phyloP scores from a whole-genome alignment of 176 grass and related monocot genomes.

The Dendrocalamus sinicus region DNA sequence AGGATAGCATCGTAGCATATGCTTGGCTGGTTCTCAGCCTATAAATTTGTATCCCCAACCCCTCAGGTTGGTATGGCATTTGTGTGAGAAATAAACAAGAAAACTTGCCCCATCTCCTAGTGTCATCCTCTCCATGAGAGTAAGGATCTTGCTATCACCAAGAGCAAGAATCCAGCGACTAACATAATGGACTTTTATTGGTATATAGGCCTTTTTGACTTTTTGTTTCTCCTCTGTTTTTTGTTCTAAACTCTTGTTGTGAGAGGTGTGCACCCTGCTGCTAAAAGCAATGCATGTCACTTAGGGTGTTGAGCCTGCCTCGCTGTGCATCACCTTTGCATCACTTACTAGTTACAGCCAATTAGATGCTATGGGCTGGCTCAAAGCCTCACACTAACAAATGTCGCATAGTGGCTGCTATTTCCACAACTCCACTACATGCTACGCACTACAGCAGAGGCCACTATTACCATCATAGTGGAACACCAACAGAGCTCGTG shows the following conservation, averaged over 20 bases:
- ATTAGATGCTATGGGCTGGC: background rate
- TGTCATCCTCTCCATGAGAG: too few species aligned
- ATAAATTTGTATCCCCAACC: too few species aligned
- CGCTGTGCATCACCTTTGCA: background rate
- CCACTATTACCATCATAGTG: background rate
- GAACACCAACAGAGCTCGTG: background rate
- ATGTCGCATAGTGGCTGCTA: background rate
- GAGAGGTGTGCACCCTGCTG: background rate
- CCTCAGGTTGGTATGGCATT: too few species aligned
- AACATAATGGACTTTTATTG: too few species aligned
- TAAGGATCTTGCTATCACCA: too few species aligned
- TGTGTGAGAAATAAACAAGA: too few species aligned
- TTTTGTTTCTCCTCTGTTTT: too few species aligned
- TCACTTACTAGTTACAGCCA: background rate
- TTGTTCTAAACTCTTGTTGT: background rate
- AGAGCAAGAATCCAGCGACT: too few species aligned
- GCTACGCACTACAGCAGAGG: background rate
- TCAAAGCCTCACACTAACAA: background rate
- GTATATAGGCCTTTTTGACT: too few species aligned
- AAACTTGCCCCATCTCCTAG: too few species aligned
- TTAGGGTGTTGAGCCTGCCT: background rate
- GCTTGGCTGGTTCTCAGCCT: too few species aligned
- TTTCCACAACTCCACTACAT: background rate
- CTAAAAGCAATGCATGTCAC: background rate
- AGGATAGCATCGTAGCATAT: too few species aligned